Evolutionary conservation across 768 basidiomycete species (phyloP).

Genomic region (Lyophyllum decastes): DNA sequence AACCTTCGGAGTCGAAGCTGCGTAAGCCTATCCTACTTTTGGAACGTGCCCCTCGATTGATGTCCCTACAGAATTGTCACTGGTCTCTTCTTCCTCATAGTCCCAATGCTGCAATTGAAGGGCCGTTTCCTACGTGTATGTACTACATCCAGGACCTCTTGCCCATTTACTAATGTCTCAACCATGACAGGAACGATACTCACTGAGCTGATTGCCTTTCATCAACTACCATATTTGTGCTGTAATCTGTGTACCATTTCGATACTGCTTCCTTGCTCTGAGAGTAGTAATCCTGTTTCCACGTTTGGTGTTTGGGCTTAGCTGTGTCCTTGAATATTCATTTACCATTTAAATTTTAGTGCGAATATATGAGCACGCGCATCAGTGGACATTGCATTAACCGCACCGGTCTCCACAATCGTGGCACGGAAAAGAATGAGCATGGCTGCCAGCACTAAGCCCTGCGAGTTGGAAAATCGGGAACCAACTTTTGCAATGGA

Average conservation of each 20-base stretch:
- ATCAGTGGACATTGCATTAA: no score
- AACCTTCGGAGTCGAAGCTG: conserved; percentile 63
- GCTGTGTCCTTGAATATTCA: no score
- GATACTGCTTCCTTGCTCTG: not conserved
- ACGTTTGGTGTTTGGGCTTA: no score
- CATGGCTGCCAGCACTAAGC: no score
- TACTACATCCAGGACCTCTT: not conserved
- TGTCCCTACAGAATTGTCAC: conserved; percentile 41
- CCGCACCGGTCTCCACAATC: no score
- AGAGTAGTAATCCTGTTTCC: not conserved
- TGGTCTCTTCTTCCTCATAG: conserved; percentile 49
- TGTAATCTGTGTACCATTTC: not conserved
- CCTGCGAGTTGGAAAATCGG: no score
- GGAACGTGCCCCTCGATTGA: not conserved
- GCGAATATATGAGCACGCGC: no score
- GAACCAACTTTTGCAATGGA: no score
- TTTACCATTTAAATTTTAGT: no score
- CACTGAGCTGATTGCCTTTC: not conserved
- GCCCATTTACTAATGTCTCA: not conserved
- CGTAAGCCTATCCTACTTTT: conserved; percentile 35
- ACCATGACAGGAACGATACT: not conserved
- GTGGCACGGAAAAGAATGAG: no score
- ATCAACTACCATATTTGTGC: not conserved
- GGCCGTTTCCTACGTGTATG: conserved; percentile 48
- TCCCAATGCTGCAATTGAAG: conserved; percentile 53